Percentiles rank a stretch among this genome's conserved stretches.
Evolutionary conservation across 2,329 filamentous ascomycete genomes (phyloP).

Genomic region (Claviceps sp.): DNA sequence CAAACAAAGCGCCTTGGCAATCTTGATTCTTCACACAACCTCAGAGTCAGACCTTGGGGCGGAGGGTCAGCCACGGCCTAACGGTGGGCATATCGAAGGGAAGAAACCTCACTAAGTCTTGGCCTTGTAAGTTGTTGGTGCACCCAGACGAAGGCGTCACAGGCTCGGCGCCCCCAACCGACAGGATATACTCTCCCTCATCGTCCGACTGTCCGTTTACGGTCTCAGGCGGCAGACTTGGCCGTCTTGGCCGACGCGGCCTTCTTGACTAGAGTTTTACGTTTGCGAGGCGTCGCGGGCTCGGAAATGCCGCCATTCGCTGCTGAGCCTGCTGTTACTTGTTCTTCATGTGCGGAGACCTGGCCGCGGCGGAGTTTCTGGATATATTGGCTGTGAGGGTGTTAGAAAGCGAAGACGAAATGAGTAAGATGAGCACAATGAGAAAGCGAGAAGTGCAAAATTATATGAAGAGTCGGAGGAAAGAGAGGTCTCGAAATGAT

Average conservation of each 20-base stretch:
- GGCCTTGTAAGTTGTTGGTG: constrained; percentile 11
- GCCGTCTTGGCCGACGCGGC: constrained; percentile 5
- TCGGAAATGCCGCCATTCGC: constrained; percentile 1
- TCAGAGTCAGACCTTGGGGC: not conserved
- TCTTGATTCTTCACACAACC: too few relatives aligned
- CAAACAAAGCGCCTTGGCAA: not conserved
- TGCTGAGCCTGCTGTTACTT: constrained; percentile 2
- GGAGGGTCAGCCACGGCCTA: not conserved
- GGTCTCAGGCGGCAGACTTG: constrained; percentile 8
- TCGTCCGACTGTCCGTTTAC: constrained; percentile 13
- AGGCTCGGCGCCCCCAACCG: not conserved
- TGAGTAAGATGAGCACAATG: not conserved
- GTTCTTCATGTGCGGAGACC: constrained; percentile 9
- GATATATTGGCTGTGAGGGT: constrained; percentile 28
- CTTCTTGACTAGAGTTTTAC: constrained; percentile 15
- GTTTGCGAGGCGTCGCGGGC: constrained; percentile 16
- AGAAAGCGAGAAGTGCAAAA: not conserved
- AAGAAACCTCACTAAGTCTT: not conserved
- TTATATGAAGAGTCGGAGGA: constrained; percentile 1
- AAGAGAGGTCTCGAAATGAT: not conserved
- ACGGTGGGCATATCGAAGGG: too few relatives aligned
- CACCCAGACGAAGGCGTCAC: not conserved
- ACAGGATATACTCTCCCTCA: constrained; percentile 4
- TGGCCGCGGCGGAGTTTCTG: constrained; percentile 29
- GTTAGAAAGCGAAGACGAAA: not conserved